Evolutionary conservation across 2,329 filamentous ascomycete species (phyloP), one percentile per base, ranked within the genome.

Genomic region (Polychaeton citri): DNA sequence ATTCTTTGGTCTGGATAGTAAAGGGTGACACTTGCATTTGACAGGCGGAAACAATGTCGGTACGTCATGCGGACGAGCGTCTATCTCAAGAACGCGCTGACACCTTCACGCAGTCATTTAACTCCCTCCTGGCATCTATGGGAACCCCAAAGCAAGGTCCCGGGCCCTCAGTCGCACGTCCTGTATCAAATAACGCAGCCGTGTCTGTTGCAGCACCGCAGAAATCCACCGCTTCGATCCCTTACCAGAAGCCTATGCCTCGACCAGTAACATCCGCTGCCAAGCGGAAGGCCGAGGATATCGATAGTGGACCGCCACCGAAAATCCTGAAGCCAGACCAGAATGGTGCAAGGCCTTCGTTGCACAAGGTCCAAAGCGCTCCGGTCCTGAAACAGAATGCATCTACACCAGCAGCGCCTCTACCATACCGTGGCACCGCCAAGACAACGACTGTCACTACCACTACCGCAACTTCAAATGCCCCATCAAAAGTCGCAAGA

Each of bases 221-320:
- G n/a, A n/a, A n/a, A n/a, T n/a, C n/a, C n/a, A n/a, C n/a, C n/a
- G n/a, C n/a, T n/a, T n/a, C n/a, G n/a, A n/a, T n/a, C n/a, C n/a
- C n/a, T n/a, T n/a, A n/a, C n/a, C n/a, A n/a, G n/a, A n/a, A n/a
- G n/a, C n/a, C n/a, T n/a, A n/a, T n/a, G n/a, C n/a, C n/a, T n/a
- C n/a, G 24, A 7, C 24, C 24, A 28, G 24, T 28, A 15, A 15
- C 24, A 28, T 28, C 24, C 5, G 49, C 52, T 43, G 43, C 48
- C 2, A 54, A 59, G 45, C 46, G 56, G 34, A 55, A 54, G 37
- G 43, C 55, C 45, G 52, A 64, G 38, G 50, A 58, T 44, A 44
- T 49, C 35, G 59, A 57, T 19, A 48, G 54, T 35, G 41, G 47
- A 32, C 43, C 53, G 6, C 51, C 52, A 39, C 37, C 53, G 19